Percentiles rank a stretch among this genome's conserved stretches.
phyloP scores from a whole-genome alignment of 2,329 filamentous ascomycete genomes.

The Cladophialophora psammophila region DNA sequence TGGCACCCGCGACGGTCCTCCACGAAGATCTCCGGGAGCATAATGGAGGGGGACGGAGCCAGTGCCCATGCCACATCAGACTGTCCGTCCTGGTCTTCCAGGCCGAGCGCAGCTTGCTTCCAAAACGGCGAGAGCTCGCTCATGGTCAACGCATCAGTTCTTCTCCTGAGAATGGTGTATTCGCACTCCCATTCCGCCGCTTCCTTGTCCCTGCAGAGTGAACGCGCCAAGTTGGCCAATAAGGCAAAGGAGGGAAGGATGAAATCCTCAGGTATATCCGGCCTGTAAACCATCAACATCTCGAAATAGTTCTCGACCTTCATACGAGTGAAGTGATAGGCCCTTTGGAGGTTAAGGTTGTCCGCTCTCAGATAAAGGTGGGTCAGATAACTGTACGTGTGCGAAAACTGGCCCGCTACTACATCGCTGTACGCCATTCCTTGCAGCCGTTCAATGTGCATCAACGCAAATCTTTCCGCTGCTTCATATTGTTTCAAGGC shows the following conservation, averaged over 20 bases:
- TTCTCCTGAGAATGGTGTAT: neutral
- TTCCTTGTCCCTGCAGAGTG: neutral
- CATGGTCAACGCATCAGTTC: neutral
- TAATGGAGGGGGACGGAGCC: no score
- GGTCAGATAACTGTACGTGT: slow-evolving; percentile 19
- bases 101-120: no score
- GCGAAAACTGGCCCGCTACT: slow-evolving; percentile 7
- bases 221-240: slow-evolving; percentile 71
- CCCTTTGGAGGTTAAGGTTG: slow-evolving; percentile 8
- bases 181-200: neutral
- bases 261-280: slow-evolving; percentile 13
- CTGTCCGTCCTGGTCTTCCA: no score
- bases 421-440: slow-evolving; percentile 5
- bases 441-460: slow-evolving; percentile 12
- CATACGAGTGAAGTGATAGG: neutral
- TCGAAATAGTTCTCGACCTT: slow-evolving; percentile 18
- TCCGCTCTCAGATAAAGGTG: slow-evolving; percentile 15
- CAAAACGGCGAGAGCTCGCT: neutral
- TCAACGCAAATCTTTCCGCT: slow-evolving; percentile 11
- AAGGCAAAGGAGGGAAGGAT: slow-evolving; percentile 8
- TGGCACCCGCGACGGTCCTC: no score
- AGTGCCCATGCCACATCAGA: no score
- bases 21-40: no score
- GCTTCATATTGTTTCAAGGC: slow-evolving; percentile 7
- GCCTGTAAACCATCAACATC: neutral